Evolutionary conservation across 441 rosid species (phyloP).

Genomic region (Brassica hybrid): DNA sequence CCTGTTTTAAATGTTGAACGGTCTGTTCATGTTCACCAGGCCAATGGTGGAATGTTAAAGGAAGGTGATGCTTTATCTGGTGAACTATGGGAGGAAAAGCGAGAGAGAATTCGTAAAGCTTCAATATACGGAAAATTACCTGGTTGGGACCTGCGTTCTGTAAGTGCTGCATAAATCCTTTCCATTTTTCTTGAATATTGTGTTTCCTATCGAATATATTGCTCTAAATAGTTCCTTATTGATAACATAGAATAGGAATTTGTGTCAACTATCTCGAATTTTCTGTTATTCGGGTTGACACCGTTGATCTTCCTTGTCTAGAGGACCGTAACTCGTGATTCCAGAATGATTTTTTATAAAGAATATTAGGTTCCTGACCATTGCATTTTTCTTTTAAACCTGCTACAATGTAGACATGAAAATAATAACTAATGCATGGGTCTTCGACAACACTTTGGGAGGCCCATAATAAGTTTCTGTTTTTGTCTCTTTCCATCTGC

Average conservation of each 20-base stretch:
- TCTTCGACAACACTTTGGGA: slow-evolving; percentile 8
- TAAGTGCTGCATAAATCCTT: slow-evolving; percentile 56
- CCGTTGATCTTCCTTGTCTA: neutral
- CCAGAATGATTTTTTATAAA: neutral
- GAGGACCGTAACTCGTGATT: slow-evolving; percentile 18
- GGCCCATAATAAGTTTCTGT: neutral
- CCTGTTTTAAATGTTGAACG: slow-evolving; percentile 16
- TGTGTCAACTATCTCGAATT: neutral
- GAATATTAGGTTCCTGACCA: neutral
- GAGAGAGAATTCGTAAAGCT: slow-evolving; percentile 81
- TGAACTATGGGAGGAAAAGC: slow-evolving; percentile 92
- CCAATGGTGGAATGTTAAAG: slow-evolving; percentile 76
- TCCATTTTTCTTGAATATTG: slow-evolving; percentile 1
- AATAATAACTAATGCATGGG: neutral
- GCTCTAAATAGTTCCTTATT: slow-evolving; percentile 11
- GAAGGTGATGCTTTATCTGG: slow-evolving; percentile 95
- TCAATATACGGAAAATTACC: slow-evolving; percentile 83
- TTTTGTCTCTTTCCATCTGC: slow-evolving; percentile 11
- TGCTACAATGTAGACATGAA: slow-evolving; percentile 12
- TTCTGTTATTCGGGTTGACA: slow-evolving; percentile 13
- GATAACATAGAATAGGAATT: slow-evolving; percentile 3
- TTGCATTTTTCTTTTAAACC: neutral
- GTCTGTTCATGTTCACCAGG: slow-evolving; percentile 48
- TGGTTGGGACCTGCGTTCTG: slow-evolving; percentile 98
- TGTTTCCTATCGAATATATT: slow-evolving; percentile 12